Percentiles rank a stretch among this genome's conserved stretches.
phyloP scores from a whole-genome alignment of 495 filamentous ascomycete genomes.

The Filosporella fistucella region DNA sequence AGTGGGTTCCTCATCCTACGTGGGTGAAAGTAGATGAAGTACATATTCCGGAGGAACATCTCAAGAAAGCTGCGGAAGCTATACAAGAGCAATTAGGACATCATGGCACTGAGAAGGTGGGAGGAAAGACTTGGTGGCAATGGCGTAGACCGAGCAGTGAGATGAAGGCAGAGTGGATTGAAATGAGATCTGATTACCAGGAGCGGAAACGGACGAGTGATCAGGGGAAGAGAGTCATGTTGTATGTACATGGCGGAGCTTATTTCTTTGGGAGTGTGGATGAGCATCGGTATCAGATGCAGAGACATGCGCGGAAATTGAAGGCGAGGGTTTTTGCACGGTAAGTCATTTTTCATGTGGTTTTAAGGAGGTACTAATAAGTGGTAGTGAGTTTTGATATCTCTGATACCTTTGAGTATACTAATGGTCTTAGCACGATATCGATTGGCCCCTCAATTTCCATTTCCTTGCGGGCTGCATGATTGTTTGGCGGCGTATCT shows the following conservation, averaged over 20 bases:
- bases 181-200: conserved; percentile 81
- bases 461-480: conserved; percentile 86
- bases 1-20: conserved; percentile 84
- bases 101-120: conserved; percentile 66
- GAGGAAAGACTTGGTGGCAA: conserved; percentile 90
- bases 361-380: conserved; percentile 10
- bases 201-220: conserved; percentile 56
- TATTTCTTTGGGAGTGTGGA: conserved; percentile 85
- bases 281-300: conserved; percentile 93
- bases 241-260: conserved; percentile 81
- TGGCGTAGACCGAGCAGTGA: conserved; percentile 64
- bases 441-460: conserved; percentile 86
- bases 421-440: conserved; percentile 51
- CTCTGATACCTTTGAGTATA: not conserved
- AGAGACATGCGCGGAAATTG: conserved; percentile 89
- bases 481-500: conserved; percentile 88
- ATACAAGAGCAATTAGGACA: conserved; percentile 69
- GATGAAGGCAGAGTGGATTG: conserved; percentile 87
- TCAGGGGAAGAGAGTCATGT: conserved; percentile 70
- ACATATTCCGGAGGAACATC: conserved; percentile 55
- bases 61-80: conserved; percentile 56
- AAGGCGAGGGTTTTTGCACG: conserved; percentile 84
- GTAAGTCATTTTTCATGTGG: conserved; percentile 28
- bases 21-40: conserved; percentile 82
- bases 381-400: conserved; percentile 14